Evolutionary conservation across 495 filamentous ascomycete species (phyloP), one percentile per base, ranked within the genome.

Genomic region (Trichoderma parareesei): DNA sequence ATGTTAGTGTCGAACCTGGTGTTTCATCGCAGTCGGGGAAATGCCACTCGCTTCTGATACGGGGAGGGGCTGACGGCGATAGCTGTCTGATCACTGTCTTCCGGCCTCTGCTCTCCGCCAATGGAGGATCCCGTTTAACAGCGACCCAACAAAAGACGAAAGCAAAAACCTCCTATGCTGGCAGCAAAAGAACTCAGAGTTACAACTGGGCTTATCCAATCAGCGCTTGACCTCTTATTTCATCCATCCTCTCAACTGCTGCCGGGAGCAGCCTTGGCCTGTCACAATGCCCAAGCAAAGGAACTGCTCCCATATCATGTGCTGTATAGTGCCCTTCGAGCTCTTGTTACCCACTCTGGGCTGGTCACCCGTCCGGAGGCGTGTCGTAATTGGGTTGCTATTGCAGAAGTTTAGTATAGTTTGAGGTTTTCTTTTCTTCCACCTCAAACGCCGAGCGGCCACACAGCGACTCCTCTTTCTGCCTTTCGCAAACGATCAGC

Each of bases 321-420:
- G 27, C 37, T 57, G 53, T 37, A 37, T 14, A 38, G 37, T 57
- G 18, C 53, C 53, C 53, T 13, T 57, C 27, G 18, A 57, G 8
- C 33, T 27, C 16, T 27, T 2, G 27, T 33, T 57, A 37, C 53
- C 53, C 53, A 57, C 53, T 8, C 53, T 13, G 6, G 53, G 53
- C 53, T 18, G 53, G 53, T 35, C 53, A 5, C 9, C 13, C 53
- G 53, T 35, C 27, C 9, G 14, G 53, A 57, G 53, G 53, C 53
- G 53, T 57, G 53, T 37, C 27, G 53, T 37, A 57, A 57, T 57
- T 57, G 53, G 53, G 53, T 57, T 57, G 53, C 53, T 57, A 13
- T 57, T 27, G 27, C 53, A 5, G 53, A 4, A 57, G 11, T 27
- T 37, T 33, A 27, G 53, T 57, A 27, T n/a, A 7, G 27, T 37